Conservation (phyloP, 768 basidiomycete species). For the Mycena haematopus region DNA sequence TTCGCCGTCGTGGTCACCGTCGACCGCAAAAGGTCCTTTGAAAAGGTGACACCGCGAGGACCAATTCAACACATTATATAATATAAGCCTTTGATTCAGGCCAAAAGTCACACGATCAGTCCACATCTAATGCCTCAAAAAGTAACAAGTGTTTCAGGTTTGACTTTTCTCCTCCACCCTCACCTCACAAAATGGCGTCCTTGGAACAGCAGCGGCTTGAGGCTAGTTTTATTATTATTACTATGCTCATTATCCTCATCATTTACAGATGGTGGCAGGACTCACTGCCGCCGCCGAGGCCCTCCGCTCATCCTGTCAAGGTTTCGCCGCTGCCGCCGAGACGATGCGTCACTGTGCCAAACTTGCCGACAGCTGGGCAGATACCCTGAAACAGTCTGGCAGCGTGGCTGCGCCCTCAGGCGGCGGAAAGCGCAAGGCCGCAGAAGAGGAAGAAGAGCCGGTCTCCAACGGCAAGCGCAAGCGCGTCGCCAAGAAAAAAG, state of each 20-base stretch:
- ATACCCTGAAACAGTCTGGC: slow-evolving; percentile 47
- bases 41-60: neutral
- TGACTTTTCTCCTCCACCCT: neutral
- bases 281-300: slow-evolving; percentile 63
- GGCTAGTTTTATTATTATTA: neutral
- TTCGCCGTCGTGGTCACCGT: slow-evolving; percentile 10
- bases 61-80: neutral
- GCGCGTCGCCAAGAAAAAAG: slow-evolving; percentile 73
- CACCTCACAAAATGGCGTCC: slow-evolving; percentile 8
- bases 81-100: neutral
- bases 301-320: slow-evolving; percentile 52
- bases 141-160: neutral
- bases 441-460: slow-evolving; percentile 46
- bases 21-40: neutral
- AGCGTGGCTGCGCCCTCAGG: too few relatives aligned
- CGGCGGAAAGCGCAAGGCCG: slow-evolving; percentile 70
- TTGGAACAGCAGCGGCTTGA: slow-evolving; percentile 17
- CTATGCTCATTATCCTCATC: neutral
- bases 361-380: slow-evolving; percentile 65
- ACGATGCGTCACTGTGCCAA: slow-evolving; percentile 68
- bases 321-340: slow-evolving; percentile 63
- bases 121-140: neutral
- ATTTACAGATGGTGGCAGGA: slow-evolving; percentile 38
- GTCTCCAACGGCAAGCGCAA: slow-evolving; percentile 54
- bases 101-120: neutral